Percentiles rank a stretch among this genome's conserved stretches.
phyloP scores from a whole-genome alignment of 306 rosid species.

The Castanea sativa region DNA sequence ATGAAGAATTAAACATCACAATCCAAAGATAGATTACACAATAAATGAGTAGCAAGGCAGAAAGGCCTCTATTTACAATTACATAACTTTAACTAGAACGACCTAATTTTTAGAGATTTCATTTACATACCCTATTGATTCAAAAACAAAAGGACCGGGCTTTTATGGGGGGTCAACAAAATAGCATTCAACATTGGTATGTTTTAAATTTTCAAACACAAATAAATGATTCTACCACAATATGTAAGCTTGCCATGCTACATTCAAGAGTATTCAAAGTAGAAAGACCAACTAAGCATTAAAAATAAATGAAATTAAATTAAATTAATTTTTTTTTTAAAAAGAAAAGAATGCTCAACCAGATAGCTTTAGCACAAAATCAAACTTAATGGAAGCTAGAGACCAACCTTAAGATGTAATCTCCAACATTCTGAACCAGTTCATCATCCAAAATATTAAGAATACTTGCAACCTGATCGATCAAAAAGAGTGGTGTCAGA shows the following conservation, averaged over 20 bases:
- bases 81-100: neutral
- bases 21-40: neutral
- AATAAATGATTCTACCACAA: neutral
- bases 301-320: neutral
- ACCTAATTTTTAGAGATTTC: neutral
- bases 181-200: neutral
- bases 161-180: neutral
- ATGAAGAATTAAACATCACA: neutral
- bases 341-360: neutral
- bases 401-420: slow-evolving; percentile 76
- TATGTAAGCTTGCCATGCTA: neutral
- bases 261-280: neutral
- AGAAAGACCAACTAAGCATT: neutral
- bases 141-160: neutral
- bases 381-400: slow-evolving; percentile 17
- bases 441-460: slow-evolving; percentile 83
- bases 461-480: slow-evolving; percentile 80
- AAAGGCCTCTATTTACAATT: neutral
- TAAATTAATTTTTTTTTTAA: too few relatives aligned
- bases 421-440: slow-evolving; percentile 70
- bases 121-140: neutral
- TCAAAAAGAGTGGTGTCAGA: slow-evolving; percentile 22
- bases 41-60: neutral
- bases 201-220: neutral
- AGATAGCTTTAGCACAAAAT: slow-evolving; percentile 15